Evolutionary conservation across 208 protist species (phyloP), one percentile per base, ranked within the genome.

Genomic region (Trypanosoma mega): DNA sequence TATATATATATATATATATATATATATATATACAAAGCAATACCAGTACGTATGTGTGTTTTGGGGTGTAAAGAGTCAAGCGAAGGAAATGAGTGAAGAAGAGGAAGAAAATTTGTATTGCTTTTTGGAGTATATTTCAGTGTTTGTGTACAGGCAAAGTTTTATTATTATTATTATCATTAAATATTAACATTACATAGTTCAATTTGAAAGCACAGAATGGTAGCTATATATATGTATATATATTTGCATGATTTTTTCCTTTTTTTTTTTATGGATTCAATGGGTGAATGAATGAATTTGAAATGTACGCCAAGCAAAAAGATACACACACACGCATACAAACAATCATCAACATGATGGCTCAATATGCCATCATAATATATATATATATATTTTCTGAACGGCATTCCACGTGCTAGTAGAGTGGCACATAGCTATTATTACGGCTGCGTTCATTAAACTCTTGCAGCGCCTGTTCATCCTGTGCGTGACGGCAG

Each of bases 391-490:
- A n/a, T n/a, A n/a, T n/a, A n/a, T n/a, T n/a, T n/a, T n/a, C n/a
- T n/a, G n/a, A n/a, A n/a, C n/a, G n/a, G n/a, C n/a, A n/a, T n/a
- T n/a, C n/a, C n/a, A n/a, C n/a, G n/a, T n/a, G 12, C 31, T 53
- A 63, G 18, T 43, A 53, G 2, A 45, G 16, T 21, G 56, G 56
- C 21, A 63, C 26, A 26, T 45, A 23, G 44, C 29, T 53, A 27
- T 52, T 41, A 41, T 53, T 63, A 18, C 20, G 14, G n/a, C 56
- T 63, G 20, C 31, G 21, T 29, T 27, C 20, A 3, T 2, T 11
- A 31, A 53, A 63, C 29, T 41, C 20, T 12, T 30, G 36, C 45
- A 63, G 16, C 0, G 56, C 46, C 3, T 1, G 4, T 1, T 8
- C 43, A 27, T 63, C 56, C 20, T 63, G 43, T 5, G 7, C 21